phyloP scores from a whole-genome alignment of 1,139 yeast genomes.

The Sporopachydermia cereana region DNA sequence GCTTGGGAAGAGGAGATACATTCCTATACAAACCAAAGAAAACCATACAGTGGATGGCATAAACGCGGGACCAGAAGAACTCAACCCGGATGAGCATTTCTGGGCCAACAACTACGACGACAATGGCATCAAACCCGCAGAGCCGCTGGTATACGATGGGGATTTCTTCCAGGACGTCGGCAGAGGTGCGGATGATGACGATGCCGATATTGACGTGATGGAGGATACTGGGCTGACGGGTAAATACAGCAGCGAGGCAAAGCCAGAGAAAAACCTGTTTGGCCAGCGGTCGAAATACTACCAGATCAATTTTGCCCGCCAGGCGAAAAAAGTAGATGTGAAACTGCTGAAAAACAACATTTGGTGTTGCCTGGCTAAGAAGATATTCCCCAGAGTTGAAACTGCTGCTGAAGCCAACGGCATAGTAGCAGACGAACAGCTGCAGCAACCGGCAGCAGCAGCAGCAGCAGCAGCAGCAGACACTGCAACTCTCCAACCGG shows the following conservation, averaged over 20 bases:
- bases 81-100: constrained; percentile 43
- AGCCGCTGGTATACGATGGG: constrained; percentile 29
- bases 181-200: constrained; percentile 15
- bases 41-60: neutral
- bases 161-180: constrained; percentile 27
- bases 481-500: neutral
- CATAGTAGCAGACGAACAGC: constrained; percentile 12
- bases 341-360: constrained; percentile 67
- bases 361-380: constrained; percentile 48
- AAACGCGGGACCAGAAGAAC: constrained; percentile 14
- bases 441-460: no score
- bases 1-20: constrained; percentile 7
- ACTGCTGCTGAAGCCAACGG: constrained; percentile 16
- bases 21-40: constrained; percentile 12
- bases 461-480: constrained; percentile 8
- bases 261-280: constrained; percentile 43
- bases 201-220: constrained; percentile 12
- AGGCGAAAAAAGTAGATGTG: constrained; percentile 81
- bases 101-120: constrained; percentile 55
- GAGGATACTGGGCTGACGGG: constrained; percentile 19
- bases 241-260: constrained; percentile 30
- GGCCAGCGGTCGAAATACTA: constrained; percentile 51
- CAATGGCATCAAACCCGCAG: constrained; percentile 20
- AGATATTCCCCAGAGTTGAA: constrained; percentile 6
- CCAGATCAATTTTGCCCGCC: constrained; percentile 61